phyloP scores from a whole-genome alignment of 257 asterid genomes.

The Scutellaria minor region DNA sequence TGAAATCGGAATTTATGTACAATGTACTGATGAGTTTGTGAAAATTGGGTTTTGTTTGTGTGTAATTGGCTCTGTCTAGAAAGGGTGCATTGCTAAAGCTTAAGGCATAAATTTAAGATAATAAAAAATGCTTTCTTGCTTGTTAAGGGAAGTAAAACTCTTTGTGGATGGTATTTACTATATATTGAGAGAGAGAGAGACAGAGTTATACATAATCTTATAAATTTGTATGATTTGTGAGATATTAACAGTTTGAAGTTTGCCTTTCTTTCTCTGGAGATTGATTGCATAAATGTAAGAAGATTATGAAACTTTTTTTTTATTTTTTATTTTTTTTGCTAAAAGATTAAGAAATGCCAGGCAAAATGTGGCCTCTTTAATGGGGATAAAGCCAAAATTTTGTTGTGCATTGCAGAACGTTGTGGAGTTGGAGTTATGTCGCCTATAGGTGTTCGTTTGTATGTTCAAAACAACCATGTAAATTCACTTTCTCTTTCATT shows the following conservation, averaged over 20 bases:
- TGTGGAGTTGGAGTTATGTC: conserved; percentile 58
- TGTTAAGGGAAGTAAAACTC: conserved; percentile 46
- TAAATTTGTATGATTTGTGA: conserved; percentile 15
- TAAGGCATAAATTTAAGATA: conserved; percentile 35
- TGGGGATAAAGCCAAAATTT: conserved; percentile 15
- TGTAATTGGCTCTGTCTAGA: neutral
- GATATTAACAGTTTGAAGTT: conserved; percentile 4
- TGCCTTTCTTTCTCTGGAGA: conserved; percentile 9
- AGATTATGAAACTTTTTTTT: neutral
- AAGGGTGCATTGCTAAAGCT: conserved; percentile 41
- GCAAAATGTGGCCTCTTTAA: conserved; percentile 7
- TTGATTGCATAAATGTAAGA: conserved; percentile 30
- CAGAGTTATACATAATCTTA: neutral
- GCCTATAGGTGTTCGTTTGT: conserved; percentile 60
- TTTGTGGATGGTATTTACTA: neutral
- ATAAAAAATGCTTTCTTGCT: conserved; percentile 37
- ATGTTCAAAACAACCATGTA: conserved; percentile 68
- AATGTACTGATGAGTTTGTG: no score
- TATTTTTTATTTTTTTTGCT: no score
- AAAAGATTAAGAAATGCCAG: neutral
- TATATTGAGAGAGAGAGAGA: neutral
- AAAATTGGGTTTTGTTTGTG: no score
- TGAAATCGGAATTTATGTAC: no score
- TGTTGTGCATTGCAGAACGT: conserved; percentile 34
- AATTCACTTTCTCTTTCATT: conserved; percentile 21